phyloP scores from a whole-genome alignment of 2,329 filamentous ascomycete genomes.

The Penicillium digitatum region DNA sequence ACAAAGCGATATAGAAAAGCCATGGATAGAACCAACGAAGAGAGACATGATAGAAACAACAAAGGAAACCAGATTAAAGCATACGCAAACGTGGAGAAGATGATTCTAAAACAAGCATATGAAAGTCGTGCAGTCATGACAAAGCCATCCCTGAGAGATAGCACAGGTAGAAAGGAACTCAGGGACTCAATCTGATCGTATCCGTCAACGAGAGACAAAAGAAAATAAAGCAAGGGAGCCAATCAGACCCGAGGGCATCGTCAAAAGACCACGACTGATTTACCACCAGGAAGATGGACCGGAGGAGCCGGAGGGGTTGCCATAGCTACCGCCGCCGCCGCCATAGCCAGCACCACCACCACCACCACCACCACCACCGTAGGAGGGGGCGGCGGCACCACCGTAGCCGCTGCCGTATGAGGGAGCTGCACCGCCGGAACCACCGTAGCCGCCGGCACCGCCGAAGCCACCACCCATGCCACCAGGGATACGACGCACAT shows the following conservation, averaged over 20 bases:
- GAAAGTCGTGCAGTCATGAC: constrained; percentile 46
- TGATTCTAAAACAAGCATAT: constrained; percentile 26
- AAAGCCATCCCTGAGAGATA: constrained; percentile 41
- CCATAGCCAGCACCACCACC: constrained; percentile 30
- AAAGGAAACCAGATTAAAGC: constrained; percentile 19
- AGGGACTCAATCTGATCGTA: constrained; percentile 40
- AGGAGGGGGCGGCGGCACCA: constrained; percentile 25
- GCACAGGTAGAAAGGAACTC: constrained; percentile 25
- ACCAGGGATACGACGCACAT: constrained; percentile 72
- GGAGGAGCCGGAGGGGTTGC: constrained; percentile 49
- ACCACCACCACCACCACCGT: constrained; percentile 27
- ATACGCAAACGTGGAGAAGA: constrained; percentile 3
- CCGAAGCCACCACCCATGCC: constrained; percentile 39
- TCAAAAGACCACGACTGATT: constrained; percentile 40
- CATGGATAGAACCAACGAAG: constrained; percentile 17
- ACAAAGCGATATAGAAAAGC: constrained; percentile 32
- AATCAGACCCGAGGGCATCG: constrained; percentile 41
- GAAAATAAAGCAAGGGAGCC: constrained; percentile 32
- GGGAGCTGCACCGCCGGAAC: constrained; percentile 24
- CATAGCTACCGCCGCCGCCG: constrained; percentile 44
- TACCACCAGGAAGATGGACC: constrained; percentile 53
- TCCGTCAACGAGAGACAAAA: constrained; percentile 36
- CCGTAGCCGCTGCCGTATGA: constrained; percentile 33
- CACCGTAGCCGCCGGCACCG: constrained; percentile 26
- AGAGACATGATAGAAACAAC: constrained; percentile 16